phyloP scores from a whole-genome alignment of 164 flowering plant species.

The Taxillus chinensis region DNA sequence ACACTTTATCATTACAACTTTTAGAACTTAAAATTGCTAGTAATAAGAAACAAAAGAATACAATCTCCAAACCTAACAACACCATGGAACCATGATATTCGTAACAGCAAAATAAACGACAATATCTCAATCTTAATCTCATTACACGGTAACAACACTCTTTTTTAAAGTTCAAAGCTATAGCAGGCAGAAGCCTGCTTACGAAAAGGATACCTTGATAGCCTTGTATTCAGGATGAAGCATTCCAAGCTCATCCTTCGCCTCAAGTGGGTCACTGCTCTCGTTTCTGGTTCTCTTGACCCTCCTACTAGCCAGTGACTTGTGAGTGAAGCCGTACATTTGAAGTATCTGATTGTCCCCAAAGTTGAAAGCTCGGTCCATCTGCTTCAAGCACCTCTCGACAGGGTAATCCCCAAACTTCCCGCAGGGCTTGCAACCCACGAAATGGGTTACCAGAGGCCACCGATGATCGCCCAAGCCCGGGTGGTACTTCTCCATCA shows the following conservation, averaged over 20 bases:
- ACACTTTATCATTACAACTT: too few species aligned
- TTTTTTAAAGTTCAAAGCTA: too few species aligned
- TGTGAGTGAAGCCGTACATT: conserved; percentile 65
- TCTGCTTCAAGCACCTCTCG: conserved; percentile 74
- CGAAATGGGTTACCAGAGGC: conserved; percentile 80
- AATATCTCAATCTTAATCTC: too few species aligned
- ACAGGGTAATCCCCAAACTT: conserved; percentile 73
- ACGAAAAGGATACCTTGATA: neutral
- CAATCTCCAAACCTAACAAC: too few species aligned
- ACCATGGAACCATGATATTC: too few species aligned
- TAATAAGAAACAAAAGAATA: too few species aligned
- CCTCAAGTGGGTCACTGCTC: conserved; percentile 50
- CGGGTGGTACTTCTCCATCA: conserved; percentile 66
- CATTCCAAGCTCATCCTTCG: conserved; percentile 54
- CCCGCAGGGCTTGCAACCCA: conserved; percentile 78
- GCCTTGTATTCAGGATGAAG: conserved; percentile 73
- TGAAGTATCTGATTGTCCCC: conserved; percentile 75
- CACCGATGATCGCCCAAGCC: conserved; percentile 75
- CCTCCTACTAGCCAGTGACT: conserved; percentile 45
- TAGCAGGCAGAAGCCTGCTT: too few species aligned
- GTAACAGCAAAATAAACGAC: too few species aligned
- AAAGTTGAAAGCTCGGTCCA: conserved; percentile 74
- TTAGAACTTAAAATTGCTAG: too few species aligned
- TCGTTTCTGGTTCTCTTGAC: conserved; percentile 60
- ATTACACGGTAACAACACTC: too few species aligned